phyloP scores from a whole-genome alignment of 169 alveolate species.

The Eimeria mitis region DNA sequence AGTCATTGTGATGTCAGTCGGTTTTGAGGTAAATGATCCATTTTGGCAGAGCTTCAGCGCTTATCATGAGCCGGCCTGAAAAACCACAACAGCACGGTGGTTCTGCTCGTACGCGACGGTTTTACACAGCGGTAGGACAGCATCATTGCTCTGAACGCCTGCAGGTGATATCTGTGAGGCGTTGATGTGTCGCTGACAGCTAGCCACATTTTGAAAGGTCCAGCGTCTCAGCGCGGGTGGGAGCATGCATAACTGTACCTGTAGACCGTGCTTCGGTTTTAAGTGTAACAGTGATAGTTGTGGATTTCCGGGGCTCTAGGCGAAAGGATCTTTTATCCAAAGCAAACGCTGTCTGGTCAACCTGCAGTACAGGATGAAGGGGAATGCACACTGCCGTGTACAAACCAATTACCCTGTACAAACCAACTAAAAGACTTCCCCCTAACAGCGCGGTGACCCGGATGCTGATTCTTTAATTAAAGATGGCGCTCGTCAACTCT shows the following conservation, averaged over 20 bases:
- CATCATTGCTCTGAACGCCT: background rate
- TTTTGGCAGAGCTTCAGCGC: constrained; percentile 73
- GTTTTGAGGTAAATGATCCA: constrained; percentile 79
- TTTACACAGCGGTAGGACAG: background rate
- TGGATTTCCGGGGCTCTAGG: constrained; percentile 71
- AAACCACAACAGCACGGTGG: background rate
- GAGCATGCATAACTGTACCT: constrained; percentile 24
- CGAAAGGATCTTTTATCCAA: constrained; percentile 45
- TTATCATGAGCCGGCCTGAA: constrained; percentile 77
- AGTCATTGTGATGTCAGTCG: constrained; percentile 16
- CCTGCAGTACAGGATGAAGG: constrained; percentile 40
- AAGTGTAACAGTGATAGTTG: constrained; percentile 25
- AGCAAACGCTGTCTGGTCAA: constrained; percentile 68
- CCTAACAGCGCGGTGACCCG: background rate
- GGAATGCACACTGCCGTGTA: background rate
- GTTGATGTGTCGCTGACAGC: background rate
- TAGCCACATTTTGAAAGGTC: background rate
- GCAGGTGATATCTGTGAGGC: background rate
- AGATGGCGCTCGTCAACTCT: background rate
- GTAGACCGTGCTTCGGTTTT: constrained; percentile 62
- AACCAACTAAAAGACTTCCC: background rate
- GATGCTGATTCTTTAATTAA: background rate
- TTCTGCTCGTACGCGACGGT: background rate
- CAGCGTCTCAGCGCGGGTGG: background rate
- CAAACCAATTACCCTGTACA: no score